Evolutionary conservation across 2,329 filamentous ascomycete species (phyloP).

Genomic region (Parafenestella ontariensis): DNA sequence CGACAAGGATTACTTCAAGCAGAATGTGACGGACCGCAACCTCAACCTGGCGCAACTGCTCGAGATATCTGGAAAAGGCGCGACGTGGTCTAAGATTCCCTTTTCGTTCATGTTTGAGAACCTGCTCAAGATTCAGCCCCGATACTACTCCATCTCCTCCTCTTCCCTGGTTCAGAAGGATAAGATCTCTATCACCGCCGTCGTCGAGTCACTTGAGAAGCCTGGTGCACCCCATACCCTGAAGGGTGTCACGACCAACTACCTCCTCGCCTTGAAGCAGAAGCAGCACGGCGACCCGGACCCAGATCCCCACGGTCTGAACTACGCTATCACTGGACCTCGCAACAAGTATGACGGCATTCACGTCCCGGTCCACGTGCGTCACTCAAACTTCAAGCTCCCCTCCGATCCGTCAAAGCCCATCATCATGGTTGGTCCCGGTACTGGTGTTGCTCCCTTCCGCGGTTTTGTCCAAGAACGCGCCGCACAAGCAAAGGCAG

Average conservation of each 20-base stretch:
- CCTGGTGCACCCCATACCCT: conserved; percentile 80
- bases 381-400: conserved; percentile 99
- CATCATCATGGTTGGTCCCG: conserved; percentile 93
- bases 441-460: conserved; percentile 96
- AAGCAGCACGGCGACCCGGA: conserved; percentile 90
- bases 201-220: conserved; percentile 84
- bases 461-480: conserved; percentile 94
- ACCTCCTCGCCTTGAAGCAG: conserved; percentile 90
- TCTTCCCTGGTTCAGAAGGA: conserved; percentile 93
- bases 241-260: conserved; percentile 96
- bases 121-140: conserved; percentile 91
- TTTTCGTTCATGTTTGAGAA: conserved; percentile 96
- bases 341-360: conserved; percentile 97
- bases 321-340: conserved; percentile 86
- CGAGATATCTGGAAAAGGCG: conserved; percentile 71
- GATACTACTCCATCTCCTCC: conserved; percentile 99
- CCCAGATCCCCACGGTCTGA: conserved; percentile 82
- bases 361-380: conserved; percentile 92
- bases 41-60: conserved; percentile 91
- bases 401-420: conserved; percentile 94
- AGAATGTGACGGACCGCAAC: conserved; percentile 79
- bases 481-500: conserved; percentile 79
- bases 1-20: conserved; percentile 95
- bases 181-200: conserved; percentile 92
- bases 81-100: conserved; percentile 83